Evolutionary conservation across 352 stramenopile species (phyloP), one percentile per base, ranked within the genome.

Genomic region (Globisporangium parvum): DNA sequence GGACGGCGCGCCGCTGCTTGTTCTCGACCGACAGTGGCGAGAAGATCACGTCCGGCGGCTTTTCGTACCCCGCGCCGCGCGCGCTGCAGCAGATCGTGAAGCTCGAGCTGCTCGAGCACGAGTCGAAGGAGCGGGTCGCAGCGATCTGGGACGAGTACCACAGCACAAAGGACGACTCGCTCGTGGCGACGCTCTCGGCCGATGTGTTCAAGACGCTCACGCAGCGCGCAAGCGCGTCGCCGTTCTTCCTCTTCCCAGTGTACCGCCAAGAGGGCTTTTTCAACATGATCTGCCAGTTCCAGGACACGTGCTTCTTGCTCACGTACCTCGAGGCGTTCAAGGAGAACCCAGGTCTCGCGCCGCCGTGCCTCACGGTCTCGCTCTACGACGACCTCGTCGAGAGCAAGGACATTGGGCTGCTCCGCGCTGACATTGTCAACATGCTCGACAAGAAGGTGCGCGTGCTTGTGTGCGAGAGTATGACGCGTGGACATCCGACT

Each of bases 281-380:
- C 73, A 93, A 89, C 57, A 88, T 96, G 78, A 52, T 96, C 53
- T 91, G 78, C 50, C 86, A 96, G 66, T 93, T 92, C 71, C 86
- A 94, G 69, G 82, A 92, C 61, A 91, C 83, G 61, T 93, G 84
- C 65, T 94, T 93, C 50, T 62, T 96, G 11, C 49, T 94, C 55
- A 96, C 86, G 46, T 93, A 86, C 60, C 69, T 96, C 15, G 86
- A 96, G 44, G 85, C 81, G 12, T 96, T 92, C 70, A 91, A 90
- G 57, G 78, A 93, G 66, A 88, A 94, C 71, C 85, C 86, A 15
- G 65, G 65, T 3, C 67, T 73, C 2, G 86, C 86, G 15, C 79
- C 82, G 35, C 86, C 86, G 17, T 94, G 84, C 59, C 57, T 96
- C 17, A 82, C 85, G 1, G 65, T 96, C n/a, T 88, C 85, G 21